Base-by-base conservation (phyloP, 2,329 filamentous ascomycete species). In the Aspergillus sergii region DNA sequence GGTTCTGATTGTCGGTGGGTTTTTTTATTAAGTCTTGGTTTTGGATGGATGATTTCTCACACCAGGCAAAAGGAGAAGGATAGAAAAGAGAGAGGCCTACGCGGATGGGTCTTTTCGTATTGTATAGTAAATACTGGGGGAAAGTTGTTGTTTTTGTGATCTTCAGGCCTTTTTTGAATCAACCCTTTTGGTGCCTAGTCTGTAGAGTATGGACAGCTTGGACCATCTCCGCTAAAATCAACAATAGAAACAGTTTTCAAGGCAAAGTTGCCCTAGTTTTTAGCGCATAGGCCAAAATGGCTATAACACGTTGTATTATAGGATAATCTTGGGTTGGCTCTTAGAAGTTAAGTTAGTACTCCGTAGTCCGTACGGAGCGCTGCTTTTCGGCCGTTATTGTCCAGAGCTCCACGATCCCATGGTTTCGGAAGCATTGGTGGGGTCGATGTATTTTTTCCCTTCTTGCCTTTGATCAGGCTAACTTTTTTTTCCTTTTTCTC, bases 1-100 rank as follows among this genome's bases (percentile, higher is more conserved):
- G 58, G 60, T 60, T 60, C 62, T 41, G 56, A 60, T 58, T 60
- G 46, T 41, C 19, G 51, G 62, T 64, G 62, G 62, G 59, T 34
- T 51, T 19, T 19, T 26, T 41, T 26, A 19, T 26, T 55, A 55
- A 55, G 36, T 30, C 26, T 50, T 39, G 48, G 28, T 51, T 53
- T 53, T 34, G 16, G 16, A n/a, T 11, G 30, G 28, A 12, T 21
- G 12, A 5, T 28, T 23, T 48, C 23, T 26, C 23, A 26, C 30
- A 48, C 8, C 7, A 50, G 12, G 26, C 16, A 30, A 50, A 50
- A 50, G 3, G 6, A 14, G 21, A 34, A 32, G n/a, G 26, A 32
- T 16, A 34, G 21, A 30, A 30, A 14, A 58, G 16, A 9, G 26
- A 43, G 26, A 28, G 16, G 32, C 4, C 9, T 26, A 36, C 10